Percentiles rank a stretch among this genome's conserved stretches.
phyloP scores from a whole-genome alignment of 2,329 filamentous ascomycete genomes.

The Ophiocordyceps camponoti-saundersi region DNA sequence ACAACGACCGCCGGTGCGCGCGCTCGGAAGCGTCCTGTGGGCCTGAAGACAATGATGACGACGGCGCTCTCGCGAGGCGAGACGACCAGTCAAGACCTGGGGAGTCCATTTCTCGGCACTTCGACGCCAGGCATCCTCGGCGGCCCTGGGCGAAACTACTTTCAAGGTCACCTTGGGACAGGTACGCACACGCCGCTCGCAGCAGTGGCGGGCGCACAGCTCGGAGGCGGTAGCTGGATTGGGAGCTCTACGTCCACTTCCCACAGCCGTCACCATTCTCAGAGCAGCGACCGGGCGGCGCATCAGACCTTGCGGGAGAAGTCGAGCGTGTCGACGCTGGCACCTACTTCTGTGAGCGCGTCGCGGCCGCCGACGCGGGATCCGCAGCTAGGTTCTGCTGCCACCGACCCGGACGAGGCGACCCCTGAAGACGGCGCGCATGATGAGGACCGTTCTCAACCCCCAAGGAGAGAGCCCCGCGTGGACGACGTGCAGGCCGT shows the following conservation, averaged over 20 bases:
- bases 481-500: conserved; percentile 86
- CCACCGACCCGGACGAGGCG: conserved; percentile 9
- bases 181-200: conserved; percentile 67
- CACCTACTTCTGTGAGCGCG: conserved; percentile 32
- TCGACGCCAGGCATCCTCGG: conserved; percentile 49
- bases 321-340: conserved; percentile 44
- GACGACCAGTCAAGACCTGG: conserved; percentile 22
- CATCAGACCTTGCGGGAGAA: conserved; percentile 33
- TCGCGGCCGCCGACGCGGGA: conserved; percentile 44
- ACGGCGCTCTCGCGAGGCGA: conserved; percentile 17
- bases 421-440: not conserved
- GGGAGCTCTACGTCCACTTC: not conserved
- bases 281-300: conserved; percentile 19
- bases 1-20: not conserved
- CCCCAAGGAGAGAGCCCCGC: conserved; percentile 44
- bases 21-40: conserved; percentile 6
- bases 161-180: conserved; percentile 61
- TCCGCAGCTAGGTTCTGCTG: conserved; percentile 19
- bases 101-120: conserved; percentile 39
- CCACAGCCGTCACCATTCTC: conserved; percentile 22
- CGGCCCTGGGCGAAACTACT: conserved; percentile 65
- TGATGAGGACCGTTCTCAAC: not conserved
- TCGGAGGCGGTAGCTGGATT: conserved; percentile 19
- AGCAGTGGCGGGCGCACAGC: conserved; percentile 53
- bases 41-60: conserved; percentile 14